These are phyloP conservation scores for Linnemannia hyalina DNA, from an alignment of 192 early-diverging fungal genomes.

Conservation along the genomic window DNA sequence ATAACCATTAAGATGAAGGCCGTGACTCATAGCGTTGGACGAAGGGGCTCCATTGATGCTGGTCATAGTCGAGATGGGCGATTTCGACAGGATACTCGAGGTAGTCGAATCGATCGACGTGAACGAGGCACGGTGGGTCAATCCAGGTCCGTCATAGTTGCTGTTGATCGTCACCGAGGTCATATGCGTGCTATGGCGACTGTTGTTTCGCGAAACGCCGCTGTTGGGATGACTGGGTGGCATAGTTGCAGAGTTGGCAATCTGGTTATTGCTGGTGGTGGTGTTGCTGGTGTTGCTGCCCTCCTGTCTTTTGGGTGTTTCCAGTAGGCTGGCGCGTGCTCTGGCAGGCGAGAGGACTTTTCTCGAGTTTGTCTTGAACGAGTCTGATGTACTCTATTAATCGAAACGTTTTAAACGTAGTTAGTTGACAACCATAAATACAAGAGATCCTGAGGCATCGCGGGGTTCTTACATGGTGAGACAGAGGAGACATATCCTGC, in stretches of 20 bases:
- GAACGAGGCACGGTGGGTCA: conserved; percentile 33
- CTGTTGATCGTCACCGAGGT: neutral
- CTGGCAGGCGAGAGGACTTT: conserved; percentile 25
- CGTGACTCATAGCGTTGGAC: neutral
- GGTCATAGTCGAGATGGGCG: conserved; percentile 39
- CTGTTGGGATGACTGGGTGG: neutral
- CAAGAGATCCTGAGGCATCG: neutral
- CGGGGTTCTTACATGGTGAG: neutral
- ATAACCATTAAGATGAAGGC: neutral
- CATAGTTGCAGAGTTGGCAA: conserved; percentile 1
- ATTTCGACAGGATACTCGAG: conserved; percentile 26
- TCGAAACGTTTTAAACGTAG: neutral
- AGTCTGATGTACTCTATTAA: neutral
- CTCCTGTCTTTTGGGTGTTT: conserved; percentile 28
- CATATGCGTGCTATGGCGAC: conserved; percentile 2
- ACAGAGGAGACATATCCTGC: neutral
- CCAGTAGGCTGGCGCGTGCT: conserved; percentile 15
- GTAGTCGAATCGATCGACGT: conserved; percentile 40
- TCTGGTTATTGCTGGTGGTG: conserved; percentile 7
- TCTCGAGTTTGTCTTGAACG: neutral
- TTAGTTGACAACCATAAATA: too few species aligned
- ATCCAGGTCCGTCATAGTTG: neutral
- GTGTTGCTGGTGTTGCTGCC: conserved; percentile 7
- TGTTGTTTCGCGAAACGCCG: neutral
- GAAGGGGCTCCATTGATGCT: conserved; percentile 48